phyloP scores from a whole-genome alignment of 2,329 filamentous ascomycete genomes.

The Aspergillus transmontanensis region DNA sequence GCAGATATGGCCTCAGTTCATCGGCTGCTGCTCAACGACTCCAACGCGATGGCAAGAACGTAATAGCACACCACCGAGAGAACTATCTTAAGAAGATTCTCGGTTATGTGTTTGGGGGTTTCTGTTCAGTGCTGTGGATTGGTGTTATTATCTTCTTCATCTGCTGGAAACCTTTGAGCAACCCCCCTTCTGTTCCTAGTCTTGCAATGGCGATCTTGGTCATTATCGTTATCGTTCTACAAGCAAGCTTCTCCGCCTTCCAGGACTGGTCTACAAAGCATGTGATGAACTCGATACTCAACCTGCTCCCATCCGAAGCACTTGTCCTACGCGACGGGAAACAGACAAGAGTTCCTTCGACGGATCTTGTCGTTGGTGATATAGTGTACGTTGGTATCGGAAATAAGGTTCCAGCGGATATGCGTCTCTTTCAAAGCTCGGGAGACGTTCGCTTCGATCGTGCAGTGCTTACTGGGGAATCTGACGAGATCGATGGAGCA shows the following conservation, averaged over 20 bases:
- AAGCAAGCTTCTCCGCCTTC: constrained; percentile 70
- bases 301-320: constrained; percentile 73
- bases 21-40: constrained; percentile 60
- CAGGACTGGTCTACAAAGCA: constrained; percentile 76
- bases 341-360: constrained; percentile 54
- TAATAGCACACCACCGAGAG: constrained; percentile 66
- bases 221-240: constrained; percentile 69
- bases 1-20: constrained; percentile 60
- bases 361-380: constrained; percentile 74
- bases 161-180: constrained; percentile 73
- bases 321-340: constrained; percentile 65
- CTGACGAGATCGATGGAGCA: constrained; percentile 65
- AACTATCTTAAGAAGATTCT: constrained; percentile 61
- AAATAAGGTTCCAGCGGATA: constrained; percentile 74
- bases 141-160: constrained; percentile 74
- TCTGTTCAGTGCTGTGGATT: constrained; percentile 72
- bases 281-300: constrained; percentile 79
- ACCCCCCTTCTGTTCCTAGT: constrained; percentile 71
- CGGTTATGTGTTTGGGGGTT: constrained; percentile 76
- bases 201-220: constrained; percentile 73
- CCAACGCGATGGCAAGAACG: constrained; percentile 68
- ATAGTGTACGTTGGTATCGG: constrained; percentile 70
- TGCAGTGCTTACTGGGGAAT: constrained; percentile 73
- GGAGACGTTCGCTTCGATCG: constrained; percentile 74
- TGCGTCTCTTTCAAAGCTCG: constrained; percentile 70